Base-by-base conservation (phyloP, 371 early-diverging fungal genomes). In the Mortierella sp. region DNA sequence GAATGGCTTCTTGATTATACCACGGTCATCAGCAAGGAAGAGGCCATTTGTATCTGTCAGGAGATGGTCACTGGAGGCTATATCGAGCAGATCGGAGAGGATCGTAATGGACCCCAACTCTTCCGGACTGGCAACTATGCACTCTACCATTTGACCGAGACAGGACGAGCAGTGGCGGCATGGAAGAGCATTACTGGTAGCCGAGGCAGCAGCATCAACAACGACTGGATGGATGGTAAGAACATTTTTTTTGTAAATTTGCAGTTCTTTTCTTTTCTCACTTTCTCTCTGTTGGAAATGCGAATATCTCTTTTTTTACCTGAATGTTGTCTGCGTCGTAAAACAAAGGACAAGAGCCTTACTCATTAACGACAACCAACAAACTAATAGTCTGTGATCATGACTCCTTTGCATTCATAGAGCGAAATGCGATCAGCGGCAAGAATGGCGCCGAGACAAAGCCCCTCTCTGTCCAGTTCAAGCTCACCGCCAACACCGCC, bases 1-100 rank as follows among this genome's bases (percentile, higher is more conserved):
- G 94, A 93, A 35, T 95, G 94, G 94, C 82, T 95, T 21, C 71
- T 93, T 27, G 92, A 91, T 27, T 89, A 91, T 72, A 90, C 91
- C 7, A 90, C 93, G 0, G 92, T 92, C 12, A 89, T 93, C 49
- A 90, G 91, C 38, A 89, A 90, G n/a, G 91, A 93, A 71, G 96
- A 95, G 77, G 93, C 93, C 0, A 88, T 92, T 43, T 44, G 80
- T 2, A 84, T 95, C 27, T 89, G 90, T 3, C 85, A 83, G 60
- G 90, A 91, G 68, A 94, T 94, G 88, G 71, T 94, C 32, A 84
- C 88, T 8, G 83, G 88, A 63, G 89, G 88, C 2, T 94, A 94
- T 90, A 85, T 95, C 35, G 91, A 91, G 43, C 90, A 89, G 68
- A 81, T 92, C 4, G 73, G 88, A 54, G 90, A 82, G 87, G 68